A percentile compares a stretch with the other conserved stretches of the same genome.
Evolutionary conservation across 2,329 filamentous ascomycete species (phyloP).

Genomic region (Xylariaceae sp.): DNA sequence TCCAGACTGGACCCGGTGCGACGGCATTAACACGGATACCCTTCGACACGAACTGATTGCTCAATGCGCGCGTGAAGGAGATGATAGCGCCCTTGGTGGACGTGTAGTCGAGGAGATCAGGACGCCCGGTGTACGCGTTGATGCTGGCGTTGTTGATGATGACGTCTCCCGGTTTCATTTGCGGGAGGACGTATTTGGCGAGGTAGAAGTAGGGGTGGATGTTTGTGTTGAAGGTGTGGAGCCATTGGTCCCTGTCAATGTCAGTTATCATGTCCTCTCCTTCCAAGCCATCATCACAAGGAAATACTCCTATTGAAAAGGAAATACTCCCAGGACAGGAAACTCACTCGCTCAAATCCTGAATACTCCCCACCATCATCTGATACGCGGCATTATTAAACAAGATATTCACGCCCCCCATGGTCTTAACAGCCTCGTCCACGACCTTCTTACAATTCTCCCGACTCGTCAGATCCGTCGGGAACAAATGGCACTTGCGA

Average conservation of each 20-base stretch:
- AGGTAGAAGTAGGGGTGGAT: slow-evolving; percentile 79
- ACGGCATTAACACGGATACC: slow-evolving; percentile 59
- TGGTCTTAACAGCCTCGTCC: slow-evolving; percentile 57
- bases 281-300: too few species aligned
- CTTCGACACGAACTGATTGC: slow-evolving; percentile 65
- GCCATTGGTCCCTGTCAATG: slow-evolving; percentile 64
- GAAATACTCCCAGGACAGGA: neutral
- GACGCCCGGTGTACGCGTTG: slow-evolving; percentile 75
- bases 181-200: slow-evolving; percentile 68
- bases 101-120: slow-evolving; percentile 77
- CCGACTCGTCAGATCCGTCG: slow-evolving; percentile 58
- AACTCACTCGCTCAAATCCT: slow-evolving; percentile 61
- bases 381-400: slow-evolving; percentile 72
- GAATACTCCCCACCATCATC: slow-evolving; percentile 67
- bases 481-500: slow-evolving; percentile 56
- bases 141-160: slow-evolving; percentile 86
- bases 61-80: slow-evolving; percentile 70
- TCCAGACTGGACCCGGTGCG: slow-evolving; percentile 75
- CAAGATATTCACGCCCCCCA: slow-evolving; percentile 68
- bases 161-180: slow-evolving; percentile 67
- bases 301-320: too few species aligned
- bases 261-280: neutral
- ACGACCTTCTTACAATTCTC: slow-evolving; percentile 66
- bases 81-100: slow-evolving; percentile 74
- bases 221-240: slow-evolving; percentile 74